phyloP scores from a whole-genome alignment of 257 asterid species.

The Lavandula angustifolia region DNA sequence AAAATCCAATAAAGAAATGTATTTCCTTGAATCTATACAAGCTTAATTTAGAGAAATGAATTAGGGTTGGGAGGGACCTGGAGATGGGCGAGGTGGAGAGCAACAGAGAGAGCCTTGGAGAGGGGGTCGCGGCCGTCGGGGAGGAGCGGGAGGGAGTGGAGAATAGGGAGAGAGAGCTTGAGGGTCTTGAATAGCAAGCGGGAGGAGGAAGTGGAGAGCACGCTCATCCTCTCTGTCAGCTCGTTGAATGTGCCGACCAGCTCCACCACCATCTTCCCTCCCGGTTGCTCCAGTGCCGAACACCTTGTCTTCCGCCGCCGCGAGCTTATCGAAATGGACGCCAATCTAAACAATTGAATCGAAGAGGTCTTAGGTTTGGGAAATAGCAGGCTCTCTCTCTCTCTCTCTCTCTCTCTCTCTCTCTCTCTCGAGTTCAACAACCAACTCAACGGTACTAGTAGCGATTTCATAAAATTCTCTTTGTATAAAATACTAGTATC shows the following conservation, averaged over 20 bases:
- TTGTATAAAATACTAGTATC: no score
- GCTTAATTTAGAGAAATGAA: background rate
- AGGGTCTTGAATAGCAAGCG: conserved; percentile 73
- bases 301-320: background rate
- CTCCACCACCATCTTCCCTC: conserved; percentile 94
- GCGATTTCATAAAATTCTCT: no score
- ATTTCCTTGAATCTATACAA: background rate
- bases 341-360: no score
- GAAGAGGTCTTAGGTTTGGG: no score
- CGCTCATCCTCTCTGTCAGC: conserved; percentile 74
- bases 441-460: no score
- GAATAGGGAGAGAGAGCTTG: conserved; percentile 78
- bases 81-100: conserved; percentile 81
- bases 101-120: conserved; percentile 73
- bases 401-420: no score
- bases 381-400: no score
- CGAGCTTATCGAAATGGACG: no score
- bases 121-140: conserved; percentile 79
- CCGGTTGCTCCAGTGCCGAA: conserved; percentile 67
- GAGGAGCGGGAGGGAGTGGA: conserved; percentile 62
- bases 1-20: no score
- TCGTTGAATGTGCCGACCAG: conserved; percentile 89
- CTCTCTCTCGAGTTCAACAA: no score
- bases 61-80: conserved; percentile 52
- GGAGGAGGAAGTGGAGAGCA: conserved; percentile 60